Conservation (phyloP, 148 eudicot species). For the Cornus suecica region DNA sequence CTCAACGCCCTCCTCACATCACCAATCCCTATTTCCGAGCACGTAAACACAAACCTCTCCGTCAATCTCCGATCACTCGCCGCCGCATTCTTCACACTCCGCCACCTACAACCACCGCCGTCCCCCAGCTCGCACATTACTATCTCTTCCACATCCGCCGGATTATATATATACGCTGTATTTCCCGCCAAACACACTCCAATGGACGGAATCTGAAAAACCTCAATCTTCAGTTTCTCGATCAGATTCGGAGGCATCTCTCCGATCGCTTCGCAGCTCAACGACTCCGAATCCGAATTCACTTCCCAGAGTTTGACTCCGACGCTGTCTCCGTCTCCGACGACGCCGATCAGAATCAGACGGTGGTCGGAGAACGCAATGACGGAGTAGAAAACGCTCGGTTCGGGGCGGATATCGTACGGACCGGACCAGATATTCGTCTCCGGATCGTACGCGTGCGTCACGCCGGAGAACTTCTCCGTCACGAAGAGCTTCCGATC, state of each 20-base stretch:
- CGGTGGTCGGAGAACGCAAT: conserved; percentile 30
- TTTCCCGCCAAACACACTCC: conserved; percentile 25
- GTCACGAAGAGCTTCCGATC: conserved; percentile 28
- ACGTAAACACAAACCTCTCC: conserved; percentile 42
- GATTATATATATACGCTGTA: conserved; percentile 34
- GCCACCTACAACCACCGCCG: conserved; percentile 47
- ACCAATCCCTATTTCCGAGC: conserved; percentile 38
- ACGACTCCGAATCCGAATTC: conserved; percentile 10
- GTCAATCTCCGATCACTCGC: conserved; percentile 20
- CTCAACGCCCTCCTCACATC: conserved; percentile 41
- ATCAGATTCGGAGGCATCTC: conserved; percentile 50
- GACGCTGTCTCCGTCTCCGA: conserved; percentile 24
- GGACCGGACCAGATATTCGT: conserved; percentile 46
- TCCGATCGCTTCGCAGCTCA: conserved; percentile 30
- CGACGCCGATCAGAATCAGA: conserved; percentile 43
- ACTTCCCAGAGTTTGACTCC: conserved; percentile 48
- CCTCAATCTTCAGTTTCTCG: conserved; percentile 35
- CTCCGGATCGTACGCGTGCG: conserved; percentile 35
- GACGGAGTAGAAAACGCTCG: conserved; percentile 28
- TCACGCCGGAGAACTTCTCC: conserved; percentile 47
- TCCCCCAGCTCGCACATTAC: conserved; percentile 35
- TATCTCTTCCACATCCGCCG: conserved; percentile 31
- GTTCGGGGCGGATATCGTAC: conserved; percentile 37
- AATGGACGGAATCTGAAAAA: conserved; percentile 26
- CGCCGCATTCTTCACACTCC: conserved; percentile 33